A percentile compares a stretch with the other conserved stretches of the same genome.
Evolutionary conservation across 768 basidiomycete genomes (phyloP).

Genomic region (Macrolepiota albuminosa): DNA sequence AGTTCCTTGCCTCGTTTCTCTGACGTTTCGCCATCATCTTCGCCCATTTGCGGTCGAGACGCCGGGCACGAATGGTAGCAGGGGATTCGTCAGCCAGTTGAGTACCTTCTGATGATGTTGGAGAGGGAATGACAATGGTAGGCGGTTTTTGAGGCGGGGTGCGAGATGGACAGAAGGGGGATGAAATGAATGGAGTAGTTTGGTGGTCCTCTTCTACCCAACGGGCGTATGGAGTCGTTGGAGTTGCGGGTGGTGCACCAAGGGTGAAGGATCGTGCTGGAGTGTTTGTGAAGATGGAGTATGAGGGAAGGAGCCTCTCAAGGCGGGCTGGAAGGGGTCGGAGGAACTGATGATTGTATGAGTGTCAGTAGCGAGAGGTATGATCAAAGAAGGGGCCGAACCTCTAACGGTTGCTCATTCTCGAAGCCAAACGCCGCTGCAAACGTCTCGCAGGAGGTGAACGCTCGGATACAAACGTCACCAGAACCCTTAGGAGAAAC

Average conservation of each 20-base stretch:
- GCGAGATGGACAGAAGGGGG: background rate
- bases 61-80: background rate
- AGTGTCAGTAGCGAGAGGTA: background rate
- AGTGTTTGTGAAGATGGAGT: background rate
- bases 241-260: background rate
- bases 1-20: background rate
- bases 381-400: background rate
- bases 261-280: background rate
- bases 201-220: background rate
- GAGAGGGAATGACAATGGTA: slow-evolving; percentile 2
- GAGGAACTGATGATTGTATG: background rate
- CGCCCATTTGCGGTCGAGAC: background rate
- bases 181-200: background rate
- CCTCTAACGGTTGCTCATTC: background rate
- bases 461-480: background rate
- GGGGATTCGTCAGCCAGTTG: background rate
- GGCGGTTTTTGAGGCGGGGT: background rate
- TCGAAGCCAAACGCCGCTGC: slow-evolving; percentile 1
- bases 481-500: background rate
- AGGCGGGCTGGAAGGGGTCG: background rate
- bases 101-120: slow-evolving; percentile 4
- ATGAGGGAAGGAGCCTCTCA: background rate
- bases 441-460: background rate
- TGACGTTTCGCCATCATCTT: slow-evolving; percentile 2
- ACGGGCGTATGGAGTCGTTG: background rate